These are phyloP conservation scores for Aspergillus taichungensis DNA, from an alignment of 495 filamentous ascomycete genomes.

Conservation along the genomic window DNA sequence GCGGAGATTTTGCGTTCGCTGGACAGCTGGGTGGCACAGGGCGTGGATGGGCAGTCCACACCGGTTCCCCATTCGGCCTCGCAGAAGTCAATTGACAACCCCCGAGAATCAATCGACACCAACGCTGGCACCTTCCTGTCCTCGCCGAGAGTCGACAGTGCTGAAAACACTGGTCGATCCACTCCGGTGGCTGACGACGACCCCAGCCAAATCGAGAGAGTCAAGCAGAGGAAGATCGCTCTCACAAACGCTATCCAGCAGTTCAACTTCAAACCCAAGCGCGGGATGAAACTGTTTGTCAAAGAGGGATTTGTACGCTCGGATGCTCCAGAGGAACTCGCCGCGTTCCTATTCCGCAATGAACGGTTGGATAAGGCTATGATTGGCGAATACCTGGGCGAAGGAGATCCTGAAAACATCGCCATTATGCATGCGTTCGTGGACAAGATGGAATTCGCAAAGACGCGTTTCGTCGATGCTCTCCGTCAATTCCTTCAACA, in stretches of 20 bases:
- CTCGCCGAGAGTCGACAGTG: constrained; percentile 39
- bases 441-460: constrained; percentile 89
- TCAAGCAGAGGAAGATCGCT: constrained; percentile 88
- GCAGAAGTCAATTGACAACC: constrained; percentile 60
- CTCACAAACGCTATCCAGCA: constrained; percentile 77
- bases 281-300: constrained; percentile 76
- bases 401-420: constrained; percentile 85
- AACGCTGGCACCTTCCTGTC: constrained; percentile 38
- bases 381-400: constrained; percentile 91
- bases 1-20: constrained; percentile 83
- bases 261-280: constrained; percentile 98
- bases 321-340: constrained; percentile 71
- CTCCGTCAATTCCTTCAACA: constrained; percentile 86
- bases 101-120: constrained; percentile 76
- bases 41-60: constrained; percentile 51
- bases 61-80: constrained; percentile 42
- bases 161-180: constrained; percentile 56
- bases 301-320: constrained; percentile 79
- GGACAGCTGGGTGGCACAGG: constrained; percentile 84
- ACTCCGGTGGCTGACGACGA: constrained; percentile 81
- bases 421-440: constrained; percentile 98
- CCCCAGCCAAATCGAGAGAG: constrained; percentile 81
- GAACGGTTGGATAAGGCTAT: constrained; percentile 80
- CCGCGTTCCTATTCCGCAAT: constrained; percentile 64
- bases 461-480: constrained; percentile 87